These are phyloP conservation scores for Thelonectria blattea DNA, from an alignment of 2,329 filamentous ascomycete genomes.

Conservation along the genomic window DNA sequence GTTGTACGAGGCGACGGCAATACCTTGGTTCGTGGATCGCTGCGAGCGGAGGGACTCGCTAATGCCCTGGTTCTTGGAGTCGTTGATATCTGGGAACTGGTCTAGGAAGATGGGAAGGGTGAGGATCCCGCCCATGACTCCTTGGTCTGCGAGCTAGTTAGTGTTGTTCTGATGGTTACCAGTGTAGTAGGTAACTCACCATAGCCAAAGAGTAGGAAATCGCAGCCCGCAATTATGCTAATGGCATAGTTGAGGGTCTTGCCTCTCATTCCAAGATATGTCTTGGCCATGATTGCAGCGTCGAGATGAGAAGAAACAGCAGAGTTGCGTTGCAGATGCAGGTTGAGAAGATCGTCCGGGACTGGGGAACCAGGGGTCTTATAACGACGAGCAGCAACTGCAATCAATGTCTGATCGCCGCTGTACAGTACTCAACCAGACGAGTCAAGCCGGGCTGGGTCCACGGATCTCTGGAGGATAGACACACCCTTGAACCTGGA, in stretches of 20 bases:
- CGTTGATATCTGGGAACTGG: constrained; percentile 61
- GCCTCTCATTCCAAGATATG: constrained; percentile 71
- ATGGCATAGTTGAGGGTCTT: constrained; percentile 71
- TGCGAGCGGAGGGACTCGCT: constrained; percentile 42
- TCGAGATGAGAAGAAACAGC: not conserved
- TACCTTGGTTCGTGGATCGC: constrained; percentile 60
- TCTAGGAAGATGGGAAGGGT: constrained; percentile 66
- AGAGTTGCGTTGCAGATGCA: constrained; percentile 4
- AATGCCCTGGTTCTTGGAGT: constrained; percentile 46
- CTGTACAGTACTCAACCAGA: constrained; percentile 9
- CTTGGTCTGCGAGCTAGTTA: constrained; percentile 62
- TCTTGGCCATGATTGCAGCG: constrained; percentile 40
- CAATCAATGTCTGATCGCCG: constrained; percentile 19
- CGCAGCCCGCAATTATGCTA: constrained; percentile 72
- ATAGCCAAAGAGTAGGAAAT: constrained; percentile 69
- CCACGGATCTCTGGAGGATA: constrained; percentile 22
- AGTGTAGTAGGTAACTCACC: constrained; percentile 44
- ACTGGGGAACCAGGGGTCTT: constrained; percentile 25
- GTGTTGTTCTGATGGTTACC: not conserved
- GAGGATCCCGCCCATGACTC: constrained; percentile 77
- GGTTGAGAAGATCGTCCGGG: constrained; percentile 2
- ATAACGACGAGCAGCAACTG: constrained; percentile 18
- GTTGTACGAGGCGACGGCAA: constrained; percentile 63
- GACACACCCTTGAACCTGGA: constrained; percentile 24
- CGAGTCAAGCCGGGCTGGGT: constrained; percentile 29